A percentile compares a stretch with the other conserved stretches of the same genome.
phyloP scores from a whole-genome alignment of 345 rosid genomes.

The Rhodamnia rubescens region DNA sequence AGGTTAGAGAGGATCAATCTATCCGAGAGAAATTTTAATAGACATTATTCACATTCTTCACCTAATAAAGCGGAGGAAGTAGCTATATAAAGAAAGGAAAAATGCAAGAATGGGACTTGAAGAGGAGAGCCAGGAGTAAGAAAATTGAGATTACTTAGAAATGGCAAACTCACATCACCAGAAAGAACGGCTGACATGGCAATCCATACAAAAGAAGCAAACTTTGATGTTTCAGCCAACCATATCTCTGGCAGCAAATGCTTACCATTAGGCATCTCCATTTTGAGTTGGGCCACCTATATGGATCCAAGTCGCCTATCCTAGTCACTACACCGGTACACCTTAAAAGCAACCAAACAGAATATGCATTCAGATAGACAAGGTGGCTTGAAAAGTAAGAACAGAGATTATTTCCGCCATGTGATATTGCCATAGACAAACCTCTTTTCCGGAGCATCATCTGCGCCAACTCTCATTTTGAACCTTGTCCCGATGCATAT shows the following conservation, averaged over 20 bases:
- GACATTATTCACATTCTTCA: neutral
- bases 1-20: neutral
- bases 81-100: neutral
- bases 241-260: neutral
- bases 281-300: constrained; percentile 83
- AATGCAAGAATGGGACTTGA: neutral
- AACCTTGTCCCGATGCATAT: constrained; percentile 63
- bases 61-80: neutral
- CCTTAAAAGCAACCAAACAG: constrained; percentile 23
- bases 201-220: neutral
- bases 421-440: constrained; percentile 1
- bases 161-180: neutral
- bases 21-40: neutral
- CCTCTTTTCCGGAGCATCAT: constrained; percentile 85
- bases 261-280: constrained; percentile 88
- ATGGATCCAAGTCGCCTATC: constrained; percentile 60
- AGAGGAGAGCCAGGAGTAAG: neutral
- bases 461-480: constrained; percentile 72
- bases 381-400: neutral
- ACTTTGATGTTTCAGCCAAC: neutral
- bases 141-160: neutral
- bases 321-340: constrained; percentile 67
- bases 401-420: neutral
- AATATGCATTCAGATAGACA: neutral
- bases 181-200: neutral